These are phyloP conservation scores for Sarocladium oryzae DNA, from an alignment of 2,329 filamentous ascomycete genomes.

Conservation along the genomic window DNA sequence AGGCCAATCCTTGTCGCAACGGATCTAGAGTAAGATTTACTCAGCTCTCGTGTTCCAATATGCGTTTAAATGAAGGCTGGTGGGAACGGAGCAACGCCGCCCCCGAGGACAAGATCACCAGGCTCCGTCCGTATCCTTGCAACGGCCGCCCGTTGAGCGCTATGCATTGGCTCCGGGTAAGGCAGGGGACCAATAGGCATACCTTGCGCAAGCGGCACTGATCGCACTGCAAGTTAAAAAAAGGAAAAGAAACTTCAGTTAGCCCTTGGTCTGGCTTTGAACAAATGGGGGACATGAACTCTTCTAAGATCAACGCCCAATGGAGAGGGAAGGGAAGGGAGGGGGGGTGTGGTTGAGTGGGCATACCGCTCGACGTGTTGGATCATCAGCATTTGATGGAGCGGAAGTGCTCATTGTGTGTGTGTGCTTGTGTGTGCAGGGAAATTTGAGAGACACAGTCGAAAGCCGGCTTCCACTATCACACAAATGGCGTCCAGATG, in stretches of 20 bases:
- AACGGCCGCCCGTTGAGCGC: too few species aligned
- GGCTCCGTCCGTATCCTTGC: too few species aligned
- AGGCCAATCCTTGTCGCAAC: constrained; percentile 51
- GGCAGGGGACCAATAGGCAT: constrained; percentile 14
- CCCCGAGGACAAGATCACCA: too few species aligned
- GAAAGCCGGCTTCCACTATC: too few species aligned
- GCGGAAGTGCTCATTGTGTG: neutral
- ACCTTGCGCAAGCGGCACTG: constrained; percentile 38
- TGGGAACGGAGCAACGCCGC: too few species aligned
- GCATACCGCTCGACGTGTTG: constrained; percentile 6
- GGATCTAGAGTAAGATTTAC: constrained; percentile 35
- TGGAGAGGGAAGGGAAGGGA: neutral
- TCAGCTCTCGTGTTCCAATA: neutral
- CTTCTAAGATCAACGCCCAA: neutral
- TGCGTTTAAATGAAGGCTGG: neutral
- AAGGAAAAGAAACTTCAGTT: neutral
- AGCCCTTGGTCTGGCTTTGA: neutral
- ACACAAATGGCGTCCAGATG: too few species aligned
- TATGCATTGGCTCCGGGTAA: neutral
- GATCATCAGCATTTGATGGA: constrained; percentile 2
- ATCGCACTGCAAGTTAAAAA: constrained; percentile 31
- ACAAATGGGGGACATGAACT: neutral
- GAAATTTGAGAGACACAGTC: too few species aligned
- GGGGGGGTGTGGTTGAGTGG: neutral
- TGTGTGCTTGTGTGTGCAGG: neutral